Percentiles rank a stretch among this genome's conserved stretches.
These are phyloP conservation scores for Solanum hybrid DNA, from an alignment of 305 asterid genomes.

Conservation along the genomic window DNA sequence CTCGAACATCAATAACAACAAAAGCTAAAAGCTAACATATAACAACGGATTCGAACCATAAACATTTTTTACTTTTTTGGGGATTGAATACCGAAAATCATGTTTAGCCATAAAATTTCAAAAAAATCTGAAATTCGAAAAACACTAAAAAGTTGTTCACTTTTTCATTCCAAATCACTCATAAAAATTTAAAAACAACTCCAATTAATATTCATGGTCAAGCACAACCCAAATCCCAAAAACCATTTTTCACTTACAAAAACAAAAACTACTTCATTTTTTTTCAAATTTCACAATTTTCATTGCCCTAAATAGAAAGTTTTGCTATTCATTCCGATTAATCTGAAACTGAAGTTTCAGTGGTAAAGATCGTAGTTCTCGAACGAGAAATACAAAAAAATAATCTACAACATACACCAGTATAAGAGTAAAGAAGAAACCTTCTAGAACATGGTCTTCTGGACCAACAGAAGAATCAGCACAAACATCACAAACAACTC, in stretches of 20 bases:
- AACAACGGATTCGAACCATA: not conserved
- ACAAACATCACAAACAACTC: constrained; percentile 86
- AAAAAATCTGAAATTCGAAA: not conserved
- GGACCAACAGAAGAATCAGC: constrained; percentile 89
- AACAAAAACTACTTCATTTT: not conserved
- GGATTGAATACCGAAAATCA: not conserved
- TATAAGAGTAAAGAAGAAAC: constrained; percentile 11
- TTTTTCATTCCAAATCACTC: not conserved
- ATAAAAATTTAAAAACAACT: not conserved
- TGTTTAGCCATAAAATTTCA: not conserved
- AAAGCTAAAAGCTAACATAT: not conserved
- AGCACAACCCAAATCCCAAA: not conserved
- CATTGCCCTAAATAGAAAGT: not conserved
- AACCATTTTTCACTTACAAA: not conserved
- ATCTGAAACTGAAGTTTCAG: not conserved
- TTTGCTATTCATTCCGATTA: not conserved
- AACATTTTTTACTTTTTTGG: not conserved
- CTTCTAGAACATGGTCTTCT: constrained; percentile 70
- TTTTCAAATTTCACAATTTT: not conserved
- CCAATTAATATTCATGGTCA: not conserved
- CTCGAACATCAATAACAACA: not conserved
- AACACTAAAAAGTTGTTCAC: not conserved
- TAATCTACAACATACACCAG: not conserved
- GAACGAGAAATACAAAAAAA: not conserved
- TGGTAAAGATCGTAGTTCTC: not conserved